A percentile compares a stretch with the other conserved stretches of the same genome.
These are phyloP conservation scores for Clavispora fructus DNA, from an alignment of 805 yeast species.

Conservation along the genomic window DNA sequence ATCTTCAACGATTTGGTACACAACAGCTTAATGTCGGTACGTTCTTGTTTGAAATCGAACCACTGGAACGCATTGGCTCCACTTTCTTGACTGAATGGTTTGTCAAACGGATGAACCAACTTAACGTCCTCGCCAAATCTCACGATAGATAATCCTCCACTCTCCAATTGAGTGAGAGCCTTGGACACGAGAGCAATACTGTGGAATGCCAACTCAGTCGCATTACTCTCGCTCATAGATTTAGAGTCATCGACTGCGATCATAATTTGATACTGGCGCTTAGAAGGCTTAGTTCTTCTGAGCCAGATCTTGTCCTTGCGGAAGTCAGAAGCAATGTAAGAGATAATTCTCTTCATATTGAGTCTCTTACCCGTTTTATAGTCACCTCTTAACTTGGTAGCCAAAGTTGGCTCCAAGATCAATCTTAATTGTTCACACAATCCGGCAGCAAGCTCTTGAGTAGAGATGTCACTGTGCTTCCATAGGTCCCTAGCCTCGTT, in stretches of 20 bases:
- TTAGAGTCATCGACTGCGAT: constrained; percentile 95
- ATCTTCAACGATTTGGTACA: constrained; percentile 67
- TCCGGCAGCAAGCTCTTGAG: constrained; percentile 81
- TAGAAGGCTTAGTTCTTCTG: constrained; percentile 94
- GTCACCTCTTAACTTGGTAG: constrained; percentile 94
- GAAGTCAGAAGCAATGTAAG: constrained; percentile 96
- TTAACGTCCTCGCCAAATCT: constrained; percentile 81
- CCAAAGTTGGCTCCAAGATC: constrained; percentile 90
- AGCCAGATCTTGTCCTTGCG: constrained; percentile 98
- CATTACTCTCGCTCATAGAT: constrained; percentile 91
- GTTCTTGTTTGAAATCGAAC: constrained; percentile 85
- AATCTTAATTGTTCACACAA: constrained; percentile 89
- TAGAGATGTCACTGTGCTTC: constrained; percentile 77
- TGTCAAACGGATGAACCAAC: constrained; percentile 85
- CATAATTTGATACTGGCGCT: constrained; percentile 96
- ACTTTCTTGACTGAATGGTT: constrained; percentile 74
- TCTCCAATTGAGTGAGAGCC: constrained; percentile 88
- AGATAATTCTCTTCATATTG: constrained; percentile 95
- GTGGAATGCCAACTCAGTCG: constrained; percentile 89
- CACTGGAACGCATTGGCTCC: constrained; percentile 82
- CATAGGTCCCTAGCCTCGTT: constrained; percentile 75
- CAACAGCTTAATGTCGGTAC: constrained; percentile 76
- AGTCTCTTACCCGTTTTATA: constrained; percentile 95
- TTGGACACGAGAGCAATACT: constrained; percentile 90
- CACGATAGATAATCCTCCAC: constrained; percentile 87